phyloP scores from a whole-genome alignment of 2,329 filamentous ascomycete species.

The Westerdykella ornata region DNA sequence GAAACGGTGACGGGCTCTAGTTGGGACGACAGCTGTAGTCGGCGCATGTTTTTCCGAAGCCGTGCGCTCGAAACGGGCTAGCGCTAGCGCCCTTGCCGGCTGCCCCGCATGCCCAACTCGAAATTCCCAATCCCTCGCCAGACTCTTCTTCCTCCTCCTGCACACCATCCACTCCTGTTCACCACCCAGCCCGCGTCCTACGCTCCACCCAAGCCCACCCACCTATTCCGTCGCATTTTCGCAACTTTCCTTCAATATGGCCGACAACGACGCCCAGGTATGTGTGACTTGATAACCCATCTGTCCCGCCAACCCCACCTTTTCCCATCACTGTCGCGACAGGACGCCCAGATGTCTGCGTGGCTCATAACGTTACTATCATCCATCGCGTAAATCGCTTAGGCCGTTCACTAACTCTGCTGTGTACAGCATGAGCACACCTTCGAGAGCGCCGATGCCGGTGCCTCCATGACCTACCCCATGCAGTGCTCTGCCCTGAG shows the following conservation, averaged over 20 bases:
- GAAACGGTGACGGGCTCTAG: not conserved
- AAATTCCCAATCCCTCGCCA: slow-evolving; percentile 29
- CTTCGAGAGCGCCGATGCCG: slow-evolving; percentile 94
- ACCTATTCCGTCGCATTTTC: slow-evolving; percentile 27
- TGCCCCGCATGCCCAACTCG: slow-evolving; percentile 23
- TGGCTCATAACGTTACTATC: not conserved
- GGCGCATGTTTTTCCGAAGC: slow-evolving; percentile 11
- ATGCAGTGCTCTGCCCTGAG: slow-evolving; percentile 99
- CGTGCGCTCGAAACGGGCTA: slow-evolving; percentile 17
- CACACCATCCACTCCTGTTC: slow-evolving; percentile 19
- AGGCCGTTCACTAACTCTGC: slow-evolving; percentile 14
- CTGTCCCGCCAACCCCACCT: slow-evolving; percentile 35
- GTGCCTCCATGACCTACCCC: slow-evolving; percentile 87
- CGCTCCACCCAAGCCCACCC: slow-evolving; percentile 22
- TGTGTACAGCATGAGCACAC: slow-evolving; percentile 51
- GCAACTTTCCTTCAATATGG: slow-evolving; percentile 51
- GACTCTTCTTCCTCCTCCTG: slow-evolving; percentile 27
- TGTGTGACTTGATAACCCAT: slow-evolving; percentile 25
- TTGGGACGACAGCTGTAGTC: not conserved
- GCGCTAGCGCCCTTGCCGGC: slow-evolving; percentile 15
- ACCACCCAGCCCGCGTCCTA: slow-evolving; percentile 21
- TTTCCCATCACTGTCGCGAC: slow-evolving; percentile 25
- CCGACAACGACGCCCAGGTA: slow-evolving; percentile 59
- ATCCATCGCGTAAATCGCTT: slow-evolving; percentile 3
- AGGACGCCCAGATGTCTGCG: slow-evolving; percentile 24